Conservation (phyloP, 768 basidiomycete species). For the Serendipita vermifera region DNA sequence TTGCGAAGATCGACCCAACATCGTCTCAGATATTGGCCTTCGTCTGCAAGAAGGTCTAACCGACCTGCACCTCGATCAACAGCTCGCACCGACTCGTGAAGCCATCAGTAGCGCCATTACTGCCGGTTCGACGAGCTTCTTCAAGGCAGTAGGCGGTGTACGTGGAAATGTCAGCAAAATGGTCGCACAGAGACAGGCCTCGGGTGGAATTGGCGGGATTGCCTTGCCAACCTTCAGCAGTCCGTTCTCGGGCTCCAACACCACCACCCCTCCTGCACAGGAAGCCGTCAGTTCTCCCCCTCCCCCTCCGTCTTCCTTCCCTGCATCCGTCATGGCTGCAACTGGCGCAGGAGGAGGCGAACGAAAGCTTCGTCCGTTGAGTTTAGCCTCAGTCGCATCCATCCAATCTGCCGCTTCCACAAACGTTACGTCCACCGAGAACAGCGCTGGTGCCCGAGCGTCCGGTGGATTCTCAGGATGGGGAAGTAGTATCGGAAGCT, state of each 20-base stretch:
- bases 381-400: conserved; percentile 6
- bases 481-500: conserved; percentile 9
- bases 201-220: neutral
- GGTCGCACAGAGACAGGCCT: conserved; percentile 11
- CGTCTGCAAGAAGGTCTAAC: conserved; percentile 88
- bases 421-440: no score
- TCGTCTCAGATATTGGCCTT: conserved; percentile 82
- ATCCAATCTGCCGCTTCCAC: neutral
- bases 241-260: neutral
- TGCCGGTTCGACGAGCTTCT: conserved; percentile 63
- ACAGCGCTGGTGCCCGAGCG: neutral
- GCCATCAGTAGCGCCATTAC: conserved; percentile 67
- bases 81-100: conserved; percentile 85
- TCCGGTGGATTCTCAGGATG: neutral
- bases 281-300: neutral
- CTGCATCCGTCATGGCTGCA: neutral
- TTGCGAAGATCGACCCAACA: conserved; percentile 79
- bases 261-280: neutral
- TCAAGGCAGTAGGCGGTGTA: conserved; percentile 85
- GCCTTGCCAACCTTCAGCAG: conserved; percentile 8
- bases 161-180: conserved; percentile 32
- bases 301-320: neutral
- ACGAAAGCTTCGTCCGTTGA: neutral
- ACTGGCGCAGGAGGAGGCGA: neutral
- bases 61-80: conserved; percentile 84